Evolutionary conservation across 129 eudicot species (phyloP).

Genomic region (Chrysanthemum lavandulifolium): DNA sequence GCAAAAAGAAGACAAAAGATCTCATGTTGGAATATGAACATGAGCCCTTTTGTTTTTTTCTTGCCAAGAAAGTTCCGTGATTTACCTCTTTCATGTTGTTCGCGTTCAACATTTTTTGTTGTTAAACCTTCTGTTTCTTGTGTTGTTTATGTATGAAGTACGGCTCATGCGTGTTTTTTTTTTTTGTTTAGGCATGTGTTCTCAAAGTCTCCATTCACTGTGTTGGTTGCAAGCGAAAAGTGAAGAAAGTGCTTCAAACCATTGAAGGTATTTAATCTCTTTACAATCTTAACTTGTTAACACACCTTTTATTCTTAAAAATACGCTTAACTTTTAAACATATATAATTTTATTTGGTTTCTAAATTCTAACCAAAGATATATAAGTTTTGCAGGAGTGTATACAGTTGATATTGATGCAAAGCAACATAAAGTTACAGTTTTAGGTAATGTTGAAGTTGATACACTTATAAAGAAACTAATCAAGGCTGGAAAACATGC

Average conservation of each 20-base stretch:
- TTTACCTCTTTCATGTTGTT: too few species aligned
- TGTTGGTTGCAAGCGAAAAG: constrained; percentile 82
- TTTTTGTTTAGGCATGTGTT: constrained; percentile 60
- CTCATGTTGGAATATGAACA: not conserved
- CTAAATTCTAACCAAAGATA: constrained; percentile 2
- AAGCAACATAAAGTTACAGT: constrained; percentile 78
- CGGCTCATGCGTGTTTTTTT: constrained; percentile 19
- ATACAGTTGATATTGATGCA: constrained; percentile 58
- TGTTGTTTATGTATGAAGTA: not conserved
- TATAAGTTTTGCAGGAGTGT: constrained; percentile 59
- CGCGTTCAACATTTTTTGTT: too few species aligned
- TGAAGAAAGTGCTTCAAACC: constrained; percentile 75
- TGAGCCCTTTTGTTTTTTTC: not conserved
- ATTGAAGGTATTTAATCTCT: constrained; percentile 56
- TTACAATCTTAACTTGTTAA: not conserved
- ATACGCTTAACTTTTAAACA: too few species aligned
- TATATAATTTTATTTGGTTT: not conserved
- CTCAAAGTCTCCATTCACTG: constrained; percentile 89
- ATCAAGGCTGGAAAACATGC: constrained; percentile 74
- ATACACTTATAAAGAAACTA: constrained; percentile 71
- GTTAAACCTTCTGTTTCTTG: too few species aligned
- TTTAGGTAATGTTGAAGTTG: constrained; percentile 69
- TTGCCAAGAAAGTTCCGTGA: not conserved
- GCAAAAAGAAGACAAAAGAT: too few species aligned
- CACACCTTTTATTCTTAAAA: not conserved